These are phyloP conservation scores for Emmonsiellopsis sp. DNA, from an alignment of 2,329 filamentous ascomycete species.

Conservation along the genomic window DNA sequence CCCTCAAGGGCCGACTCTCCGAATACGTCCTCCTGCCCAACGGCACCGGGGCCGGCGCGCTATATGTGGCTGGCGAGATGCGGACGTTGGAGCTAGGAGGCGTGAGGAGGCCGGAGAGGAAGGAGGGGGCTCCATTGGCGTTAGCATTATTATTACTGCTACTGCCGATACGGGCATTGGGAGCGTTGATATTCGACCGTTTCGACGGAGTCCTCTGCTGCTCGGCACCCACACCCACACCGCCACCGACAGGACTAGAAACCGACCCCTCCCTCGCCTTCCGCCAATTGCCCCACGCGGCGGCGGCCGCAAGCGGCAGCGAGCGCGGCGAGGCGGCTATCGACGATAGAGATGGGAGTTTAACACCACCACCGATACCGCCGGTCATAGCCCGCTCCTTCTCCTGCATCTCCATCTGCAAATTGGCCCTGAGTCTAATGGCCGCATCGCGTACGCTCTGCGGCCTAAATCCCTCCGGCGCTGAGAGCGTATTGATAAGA, in stretches of 20 bases:
- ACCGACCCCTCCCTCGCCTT: conserved; percentile 52
- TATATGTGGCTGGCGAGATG: conserved; percentile 44
- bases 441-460: conserved; percentile 78
- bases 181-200: conserved; percentile 10
- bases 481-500: conserved; percentile 69
- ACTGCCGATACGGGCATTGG: conserved; percentile 13
- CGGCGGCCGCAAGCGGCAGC: conserved; percentile 74
- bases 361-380: conserved; percentile 38
- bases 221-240: no score
- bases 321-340: conserved; percentile 69
- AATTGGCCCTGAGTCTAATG: conserved; percentile 83
- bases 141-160: background rate
- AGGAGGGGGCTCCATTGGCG: conserved; percentile 50
- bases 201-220: no score
- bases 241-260: conserved; percentile 20
- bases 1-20: conserved; percentile 26
- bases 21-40: conserved; percentile 20
- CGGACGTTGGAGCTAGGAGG: conserved; percentile 71
- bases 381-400: conserved; percentile 74
- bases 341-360: conserved; percentile 66
- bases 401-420: conserved; percentile 97
- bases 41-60: conserved; percentile 19
- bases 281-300: conserved; percentile 95
- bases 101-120: conserved; percentile 74
- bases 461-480: conserved; percentile 60